Evolutionary conservation across 1,284 basidiomycete species (phyloP).

Genomic region (Ganoderma leucocontextum): DNA sequence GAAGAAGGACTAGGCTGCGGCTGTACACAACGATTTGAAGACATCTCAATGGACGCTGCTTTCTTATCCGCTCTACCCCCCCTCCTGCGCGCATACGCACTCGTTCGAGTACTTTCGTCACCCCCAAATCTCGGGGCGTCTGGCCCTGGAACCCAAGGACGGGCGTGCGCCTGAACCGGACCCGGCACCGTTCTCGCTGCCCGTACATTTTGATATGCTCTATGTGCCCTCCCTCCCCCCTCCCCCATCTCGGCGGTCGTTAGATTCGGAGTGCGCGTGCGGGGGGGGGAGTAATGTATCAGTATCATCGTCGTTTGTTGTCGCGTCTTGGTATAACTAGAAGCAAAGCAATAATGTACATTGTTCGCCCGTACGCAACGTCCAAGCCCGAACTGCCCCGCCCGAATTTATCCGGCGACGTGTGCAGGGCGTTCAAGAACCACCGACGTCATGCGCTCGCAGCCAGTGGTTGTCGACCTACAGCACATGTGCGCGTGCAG

Average conservation of each 20-base stretch:
- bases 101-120: neutral
- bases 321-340: conserved; percentile 24
- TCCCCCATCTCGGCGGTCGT: conserved; percentile 13
- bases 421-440: neutral
- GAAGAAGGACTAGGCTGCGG: conserved; percentile 66
- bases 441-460: conserved; percentile 1
- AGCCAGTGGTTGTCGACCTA: conserved; percentile 1
- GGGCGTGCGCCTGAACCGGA: neutral
- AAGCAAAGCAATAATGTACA: conserved; percentile 27
- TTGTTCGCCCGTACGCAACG: neutral
- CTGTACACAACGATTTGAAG: conserved; percentile 1
- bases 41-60: conserved; percentile 14
- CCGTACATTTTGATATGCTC: conserved; percentile 11
- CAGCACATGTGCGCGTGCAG: neutral
- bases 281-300: conserved; percentile 31
- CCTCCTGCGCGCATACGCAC: conserved; percentile 3
- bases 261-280: conserved; percentile 17
- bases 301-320: conserved; percentile 25
- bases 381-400: neutral
- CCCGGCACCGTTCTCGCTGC: conserved; percentile 8
- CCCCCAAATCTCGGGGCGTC: neutral
- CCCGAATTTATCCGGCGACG: neutral
- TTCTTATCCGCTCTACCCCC: neutral
- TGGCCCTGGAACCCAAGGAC: neutral
- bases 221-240: conserved; percentile 25